phyloP scores from a whole-genome alignment of 2,329 filamentous ascomycete genomes.

The Tolypocladium capitatum region DNA sequence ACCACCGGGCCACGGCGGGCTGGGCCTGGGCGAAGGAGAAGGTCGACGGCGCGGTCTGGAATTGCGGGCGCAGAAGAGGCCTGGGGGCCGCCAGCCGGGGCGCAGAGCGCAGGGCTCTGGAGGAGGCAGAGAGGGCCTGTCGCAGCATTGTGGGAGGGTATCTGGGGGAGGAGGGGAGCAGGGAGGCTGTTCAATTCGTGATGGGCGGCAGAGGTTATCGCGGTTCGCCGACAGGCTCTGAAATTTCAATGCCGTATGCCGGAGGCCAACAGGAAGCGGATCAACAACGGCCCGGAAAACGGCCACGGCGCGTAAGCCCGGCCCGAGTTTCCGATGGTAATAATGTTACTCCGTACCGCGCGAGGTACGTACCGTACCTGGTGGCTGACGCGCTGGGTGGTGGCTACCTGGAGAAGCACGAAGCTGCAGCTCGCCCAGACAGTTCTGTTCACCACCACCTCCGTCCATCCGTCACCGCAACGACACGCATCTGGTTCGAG shows the following conservation, averaged over 20 bases:
- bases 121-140: constrained; percentile 28
- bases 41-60: constrained; percentile 21
- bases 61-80: constrained; percentile 23
- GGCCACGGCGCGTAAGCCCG: not conserved
- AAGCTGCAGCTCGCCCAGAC: constrained; percentile 1
- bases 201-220: not conserved
- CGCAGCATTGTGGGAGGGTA: constrained; percentile 27
- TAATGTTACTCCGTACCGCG: too few relatives aligned
- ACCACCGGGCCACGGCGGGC: constrained; percentile 28
- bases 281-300: constrained; percentile 5
- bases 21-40: constrained; percentile 22
- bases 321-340: too few relatives aligned
- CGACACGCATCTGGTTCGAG: not conserved
- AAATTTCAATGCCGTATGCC: constrained; percentile 14
- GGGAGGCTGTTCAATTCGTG: constrained; percentile 1
- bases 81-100: constrained; percentile 22
- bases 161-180: constrained; percentile 3
- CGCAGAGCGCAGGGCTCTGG: constrained; percentile 29
- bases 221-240: constrained; percentile 6
- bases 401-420: constrained; percentile 22
- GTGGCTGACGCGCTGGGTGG: constrained; percentile 12
- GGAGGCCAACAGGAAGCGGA: constrained; percentile 3
- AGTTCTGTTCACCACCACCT: not conserved
- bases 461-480: not conserved
- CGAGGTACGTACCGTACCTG: too few relatives aligned